Base-by-base conservation (phyloP, 371 early-diverging fungal species). In the Mortierella sp. region DNA sequence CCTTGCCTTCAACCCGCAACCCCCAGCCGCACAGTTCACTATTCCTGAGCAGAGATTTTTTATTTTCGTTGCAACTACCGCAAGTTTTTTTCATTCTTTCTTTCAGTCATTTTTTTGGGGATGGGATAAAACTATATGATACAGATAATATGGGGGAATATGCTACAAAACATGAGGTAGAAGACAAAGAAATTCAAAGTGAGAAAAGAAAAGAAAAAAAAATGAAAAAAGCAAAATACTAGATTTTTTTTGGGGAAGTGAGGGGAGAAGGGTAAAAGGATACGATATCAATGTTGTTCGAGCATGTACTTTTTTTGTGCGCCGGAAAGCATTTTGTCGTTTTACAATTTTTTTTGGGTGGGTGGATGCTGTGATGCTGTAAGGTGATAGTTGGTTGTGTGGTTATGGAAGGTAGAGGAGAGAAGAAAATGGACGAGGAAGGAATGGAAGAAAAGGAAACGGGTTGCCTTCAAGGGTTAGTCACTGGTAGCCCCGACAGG, bases 301-400 rank as follows among this genome's bases (percentile, higher is more conserved):
- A n/a, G 38, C 5, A 29, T 56, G 6, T 7, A 12, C 27, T 74
- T 73, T 55, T 51, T 73, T 51, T 41, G 38, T 49, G 51, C 49
- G 51, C 73, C 8, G 18, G 54, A 72, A 46, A 18, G 65, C 65
- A 65, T 65, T 65, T 65, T 65, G 65, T 65, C 65, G 41, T 65
- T 65, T 65, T 65, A 21, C 41, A 21, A 21, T 54, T 73, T 55
- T 41, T 41, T 54, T 54, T n/a, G n/a, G 24, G 29, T 14, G 43
- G 43, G 70, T 41, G 44, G 46, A 10, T 18, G 8, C 4, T 68
- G 24, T 70, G 29, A 44, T 44, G 46, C 43, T 43, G 46, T 12
- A 27, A 29, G 12, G 58, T 11, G 27, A 55, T 55, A n/a, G 3
- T 55, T n/a, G 29, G 3, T 10, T 29, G 12, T 29, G 29, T 29